phyloP scores from a whole-genome alignment of 2,329 filamentous ascomycete genomes.

The Cucurbitaria berberidis region DNA sequence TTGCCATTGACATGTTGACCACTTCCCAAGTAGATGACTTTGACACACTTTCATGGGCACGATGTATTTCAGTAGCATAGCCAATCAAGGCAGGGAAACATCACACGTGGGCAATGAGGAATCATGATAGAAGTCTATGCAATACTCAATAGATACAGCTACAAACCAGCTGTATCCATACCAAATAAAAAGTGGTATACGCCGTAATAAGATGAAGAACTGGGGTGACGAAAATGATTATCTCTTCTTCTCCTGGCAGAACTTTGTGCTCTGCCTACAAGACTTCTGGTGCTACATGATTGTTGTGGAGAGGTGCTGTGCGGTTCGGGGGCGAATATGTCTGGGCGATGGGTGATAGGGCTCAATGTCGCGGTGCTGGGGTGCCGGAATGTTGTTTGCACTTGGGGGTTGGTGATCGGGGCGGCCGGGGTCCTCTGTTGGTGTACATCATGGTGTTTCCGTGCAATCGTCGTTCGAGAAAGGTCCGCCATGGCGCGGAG shows the following conservation, averaged over 20 bases:
- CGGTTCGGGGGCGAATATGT: constrained; percentile 14
- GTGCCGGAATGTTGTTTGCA: constrained; percentile 13
- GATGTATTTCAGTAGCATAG: too few species aligned
- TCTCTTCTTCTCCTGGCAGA: constrained; percentile 36
- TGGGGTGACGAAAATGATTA: constrained; percentile 22
- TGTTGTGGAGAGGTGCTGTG: constrained; percentile 37
- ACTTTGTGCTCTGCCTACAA: constrained; percentile 33
- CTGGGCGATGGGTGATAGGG: constrained; percentile 8
- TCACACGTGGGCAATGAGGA: not conserved
- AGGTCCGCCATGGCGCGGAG: not conserved
- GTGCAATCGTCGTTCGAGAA: constrained; percentile 1
- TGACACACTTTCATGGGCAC: too few species aligned
- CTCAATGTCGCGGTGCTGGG: constrained; percentile 17
- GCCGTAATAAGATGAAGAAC: constrained; percentile 6
- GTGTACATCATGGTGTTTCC: not conserved
- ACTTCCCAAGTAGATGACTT: too few species aligned
- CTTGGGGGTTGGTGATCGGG: constrained; percentile 12
- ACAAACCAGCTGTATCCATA: constrained; percentile 20
- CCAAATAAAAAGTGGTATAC: constrained; percentile 13
- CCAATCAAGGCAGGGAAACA: not conserved
- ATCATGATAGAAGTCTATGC: constrained; percentile 9
- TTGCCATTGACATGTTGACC: too few species aligned
- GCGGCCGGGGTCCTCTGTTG: constrained; percentile 8
- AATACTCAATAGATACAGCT: constrained; percentile 20
- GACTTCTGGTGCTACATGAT: constrained; percentile 44